Percentiles rank a stretch among this genome's conserved stretches.
These are phyloP conservation scores for Dalechampia spathulata DNA, from an alignment of 441 rosid genomes.

Conservation along the genomic window DNA sequence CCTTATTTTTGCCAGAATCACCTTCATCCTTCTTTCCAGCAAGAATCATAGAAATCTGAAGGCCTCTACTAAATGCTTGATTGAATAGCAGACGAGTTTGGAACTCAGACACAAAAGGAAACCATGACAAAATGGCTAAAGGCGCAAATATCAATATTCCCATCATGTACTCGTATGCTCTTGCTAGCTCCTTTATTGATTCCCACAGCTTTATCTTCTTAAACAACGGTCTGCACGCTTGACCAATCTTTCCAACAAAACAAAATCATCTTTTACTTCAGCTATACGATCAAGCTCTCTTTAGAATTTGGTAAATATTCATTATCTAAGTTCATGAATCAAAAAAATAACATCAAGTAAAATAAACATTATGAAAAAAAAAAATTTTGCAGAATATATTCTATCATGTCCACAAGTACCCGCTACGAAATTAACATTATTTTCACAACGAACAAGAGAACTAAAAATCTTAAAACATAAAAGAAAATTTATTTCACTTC, in stretches of 20 bases:
- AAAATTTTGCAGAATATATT: no score
- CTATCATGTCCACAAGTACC: no score
- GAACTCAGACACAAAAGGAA: constrained; percentile 86
- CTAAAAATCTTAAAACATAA: no score
- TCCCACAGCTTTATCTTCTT: constrained; percentile 63
- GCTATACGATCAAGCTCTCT: no score
- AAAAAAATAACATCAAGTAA: no score
- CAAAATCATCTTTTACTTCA: background rate
- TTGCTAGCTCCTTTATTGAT: constrained; percentile 76
- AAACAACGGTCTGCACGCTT: constrained; percentile 53
- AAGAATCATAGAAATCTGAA: constrained; percentile 88
- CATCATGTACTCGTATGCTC: constrained; percentile 86
- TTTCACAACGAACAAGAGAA: no score
- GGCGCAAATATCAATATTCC: constrained; percentile 70
- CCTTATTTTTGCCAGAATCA: constrained; percentile 10
- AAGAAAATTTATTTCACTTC: no score
- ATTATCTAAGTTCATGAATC: no score
- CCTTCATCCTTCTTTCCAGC: constrained; percentile 48
- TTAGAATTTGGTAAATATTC: no score
- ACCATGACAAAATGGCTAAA: constrained; percentile 67
- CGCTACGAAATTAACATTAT: no score
- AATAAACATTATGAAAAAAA: no score
- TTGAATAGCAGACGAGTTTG: constrained; percentile 88
- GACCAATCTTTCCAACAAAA: constrained; percentile 54
- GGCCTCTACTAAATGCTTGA: constrained; percentile 93